Conservation (phyloP, 305 asterid species). For the Coffea humblotiana region DNA sequence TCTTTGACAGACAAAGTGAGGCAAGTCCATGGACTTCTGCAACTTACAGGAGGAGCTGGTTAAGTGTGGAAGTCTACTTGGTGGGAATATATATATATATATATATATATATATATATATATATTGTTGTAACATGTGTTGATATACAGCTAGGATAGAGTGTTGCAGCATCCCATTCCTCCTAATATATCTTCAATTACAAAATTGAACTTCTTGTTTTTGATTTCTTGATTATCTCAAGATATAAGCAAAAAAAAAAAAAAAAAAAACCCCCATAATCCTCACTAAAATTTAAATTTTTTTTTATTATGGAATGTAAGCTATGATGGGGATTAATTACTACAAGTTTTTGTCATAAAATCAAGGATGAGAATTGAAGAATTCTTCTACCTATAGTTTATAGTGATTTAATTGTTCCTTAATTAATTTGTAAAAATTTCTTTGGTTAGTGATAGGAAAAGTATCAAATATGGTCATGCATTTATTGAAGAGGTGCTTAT, state of each 20-base stretch:
- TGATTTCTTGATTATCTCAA: background rate
- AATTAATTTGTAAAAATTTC: too few relatives aligned
- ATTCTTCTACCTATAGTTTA: too few relatives aligned
- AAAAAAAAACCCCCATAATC: too few relatives aligned
- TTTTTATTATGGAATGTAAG: too few relatives aligned
- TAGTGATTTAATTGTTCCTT: too few relatives aligned
- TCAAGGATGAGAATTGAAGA: background rate
- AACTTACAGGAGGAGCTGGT: background rate
- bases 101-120: too few relatives aligned
- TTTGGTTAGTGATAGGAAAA: too few relatives aligned
- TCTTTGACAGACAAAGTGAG: background rate
- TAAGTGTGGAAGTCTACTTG: conserved; percentile 14
- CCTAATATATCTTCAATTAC: background rate
- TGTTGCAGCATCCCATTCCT: background rate
- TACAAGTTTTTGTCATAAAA: background rate
- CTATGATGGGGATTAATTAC: too few relatives aligned
- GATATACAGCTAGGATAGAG: background rate
- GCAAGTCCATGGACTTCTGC: conserved; percentile 7
- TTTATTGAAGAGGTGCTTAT: too few relatives aligned
- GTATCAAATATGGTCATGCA: too few relatives aligned
- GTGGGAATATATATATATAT: background rate
- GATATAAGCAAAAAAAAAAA: background rate
- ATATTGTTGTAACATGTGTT: background rate
- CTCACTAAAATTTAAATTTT: too few relatives aligned
- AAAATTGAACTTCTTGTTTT: background rate